Evolutionary conservation across 441 rosid species (phyloP), one percentile per base, ranked within the genome.

Genomic region (Erodium trifolium): DNA sequence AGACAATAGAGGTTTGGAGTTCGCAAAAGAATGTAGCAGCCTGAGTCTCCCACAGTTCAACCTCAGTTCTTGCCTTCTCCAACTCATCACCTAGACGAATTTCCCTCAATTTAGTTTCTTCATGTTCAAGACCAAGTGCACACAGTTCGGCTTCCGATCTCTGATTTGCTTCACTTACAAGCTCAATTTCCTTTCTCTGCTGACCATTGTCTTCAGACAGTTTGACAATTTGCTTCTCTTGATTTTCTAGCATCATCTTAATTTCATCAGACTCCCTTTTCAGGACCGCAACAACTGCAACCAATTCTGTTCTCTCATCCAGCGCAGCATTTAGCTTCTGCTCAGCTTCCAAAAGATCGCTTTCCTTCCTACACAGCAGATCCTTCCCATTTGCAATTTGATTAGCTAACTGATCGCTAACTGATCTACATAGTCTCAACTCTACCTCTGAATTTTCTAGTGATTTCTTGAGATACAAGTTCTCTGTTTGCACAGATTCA

Each of bases 1-100:
- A 83, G 67, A 90, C 82, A 66, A 67, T 68, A 13, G 83, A 85
- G 35, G 78, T 68, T 73, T 88, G 93, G 70, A 88, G 70, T 75
- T 90, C 83, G 67, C 80, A 82, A 45, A 82, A 81, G 18, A 79
- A 70, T 65, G 79, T 76, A 57, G 78, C 70, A 67, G 89, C 86
- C 71, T 84, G 81, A 75, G 83, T 74, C 78, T 84, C 91, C 96
- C 91, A 85, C 17, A 67, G 69, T 70, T 80, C 81, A 76, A 69
- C 70, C 69, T 84, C 88, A 29, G 63, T 76, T 72, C 79, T 80
- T 72, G 67, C 86, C 69, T 79, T 79, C 10, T 65, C 71, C 73
- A 93, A 80, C 78, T 86, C 88, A 68, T 63, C 45, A 79, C 70
- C 83, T 79, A 92, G 72, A 51, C 72, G 75, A 70, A 84, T 85